Base-by-base conservation (phyloP, 2,329 filamentous ascomycete genomes). In the Monosporascus sp. region DNA sequence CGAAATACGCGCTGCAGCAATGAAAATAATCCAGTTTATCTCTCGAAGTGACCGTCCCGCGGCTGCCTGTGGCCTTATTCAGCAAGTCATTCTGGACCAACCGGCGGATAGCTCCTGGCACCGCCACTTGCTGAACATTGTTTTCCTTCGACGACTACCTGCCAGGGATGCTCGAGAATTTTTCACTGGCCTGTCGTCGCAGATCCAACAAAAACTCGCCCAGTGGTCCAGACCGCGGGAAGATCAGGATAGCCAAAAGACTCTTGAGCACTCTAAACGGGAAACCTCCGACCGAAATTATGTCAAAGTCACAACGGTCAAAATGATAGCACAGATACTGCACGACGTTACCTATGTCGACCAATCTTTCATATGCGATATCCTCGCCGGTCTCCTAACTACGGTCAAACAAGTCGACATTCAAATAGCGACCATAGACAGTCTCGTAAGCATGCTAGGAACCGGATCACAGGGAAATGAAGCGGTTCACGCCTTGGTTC, bases 251-350 rank as follows among this genome's bases (percentile, higher is more conserved):
- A 3, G 27, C 8, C 27, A 9, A 27, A 61, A 69, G 16, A 64
- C 62, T 48, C 61, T 72, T 50, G 53, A 59, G 16, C 52, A 65
- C 20, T 64, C 48, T 14, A 37, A 53, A 2, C 27, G 47, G 20
- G 37, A 20, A n/a, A 43, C 37, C 41, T 7, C 24, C 31, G 24
- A 53, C 27, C 38, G 43, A 2, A 60, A 66, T 2, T 51, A 58
- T 3, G 59, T 73, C 49, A 72, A 71, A 51, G 60, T 73, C 5
- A 69, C 65, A 1, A 73, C 69, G 0, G 60, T 73, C 49, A 71
- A 73, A 49, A 70, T 73, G 65, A 59, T 73, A n/a, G 66, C 67
- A 0, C 66, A 70, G 40, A 49, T 72, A 1, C 57, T 73, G 2
- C 58, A 67, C 11, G 58, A 62, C 3, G 66, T 61, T 5, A 52